Percentiles rank a stretch among this genome's conserved stretches.
These are phyloP conservation scores for Bimuria novae-zelandiae DNA, from an alignment of 2,329 filamentous ascomycete species.

Conservation along the genomic window DNA sequence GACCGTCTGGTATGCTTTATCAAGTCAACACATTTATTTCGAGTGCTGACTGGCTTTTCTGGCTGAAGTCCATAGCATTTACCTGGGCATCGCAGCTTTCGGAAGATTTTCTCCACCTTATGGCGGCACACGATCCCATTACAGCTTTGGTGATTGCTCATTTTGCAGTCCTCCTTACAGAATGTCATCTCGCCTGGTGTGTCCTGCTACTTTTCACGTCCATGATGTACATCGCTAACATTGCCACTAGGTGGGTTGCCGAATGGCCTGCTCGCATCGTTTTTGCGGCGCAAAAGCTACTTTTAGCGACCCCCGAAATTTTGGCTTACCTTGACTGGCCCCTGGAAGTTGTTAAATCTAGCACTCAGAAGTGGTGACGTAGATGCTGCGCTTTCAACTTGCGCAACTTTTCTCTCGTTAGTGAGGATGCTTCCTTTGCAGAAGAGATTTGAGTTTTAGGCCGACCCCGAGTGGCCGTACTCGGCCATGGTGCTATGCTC, in stretches of 20 bases:
- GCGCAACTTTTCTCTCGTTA: too few species aligned
- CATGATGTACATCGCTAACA: not conserved
- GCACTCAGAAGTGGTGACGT: not conserved
- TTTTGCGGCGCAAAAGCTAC: slow-evolving; percentile 24
- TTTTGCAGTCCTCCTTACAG: slow-evolving; percentile 31
- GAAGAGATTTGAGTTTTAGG: too few species aligned
- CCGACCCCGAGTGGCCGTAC: too few species aligned
- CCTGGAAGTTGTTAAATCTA: slow-evolving; percentile 19
- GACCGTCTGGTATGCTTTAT: slow-evolving; percentile 22
- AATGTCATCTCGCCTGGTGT: slow-evolving; percentile 27
- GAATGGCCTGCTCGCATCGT: slow-evolving; percentile 38
- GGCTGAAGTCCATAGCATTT: slow-evolving; percentile 23
- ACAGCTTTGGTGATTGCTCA: slow-evolving; percentile 34
- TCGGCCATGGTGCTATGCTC: too few species aligned
- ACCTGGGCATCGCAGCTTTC: slow-evolving; percentile 29
- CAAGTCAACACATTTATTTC: too few species aligned
- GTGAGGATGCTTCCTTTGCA: too few species aligned
- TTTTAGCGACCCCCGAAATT: slow-evolving; percentile 32
- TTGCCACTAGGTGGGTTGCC: slow-evolving; percentile 19
- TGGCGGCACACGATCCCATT: slow-evolving; percentile 33
- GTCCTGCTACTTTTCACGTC: not conserved
- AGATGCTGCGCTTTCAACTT: too few species aligned
- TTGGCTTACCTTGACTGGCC: slow-evolving; percentile 37
- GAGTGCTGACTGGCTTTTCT: not conserved
- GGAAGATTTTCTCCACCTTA: slow-evolving; percentile 30